Conservation (phyloP, 257 asterid species). For the Solanum virginianum region DNA sequence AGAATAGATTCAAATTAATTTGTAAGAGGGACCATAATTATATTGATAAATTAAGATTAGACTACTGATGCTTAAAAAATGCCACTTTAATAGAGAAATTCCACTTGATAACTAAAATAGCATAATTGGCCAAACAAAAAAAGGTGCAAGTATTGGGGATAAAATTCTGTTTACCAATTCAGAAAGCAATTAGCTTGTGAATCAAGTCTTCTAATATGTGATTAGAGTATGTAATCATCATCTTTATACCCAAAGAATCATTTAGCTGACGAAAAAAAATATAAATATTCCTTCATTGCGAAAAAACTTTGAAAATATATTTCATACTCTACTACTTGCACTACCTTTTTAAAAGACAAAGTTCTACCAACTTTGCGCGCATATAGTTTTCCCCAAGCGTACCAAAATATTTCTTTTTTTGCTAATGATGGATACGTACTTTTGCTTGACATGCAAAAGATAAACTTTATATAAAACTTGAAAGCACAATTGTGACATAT, state of each 20-base stretch:
- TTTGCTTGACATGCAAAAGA: not conserved
- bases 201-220: slow-evolving; percentile 1
- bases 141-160: not conserved
- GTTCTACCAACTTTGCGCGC: not conserved
- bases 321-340: not conserved
- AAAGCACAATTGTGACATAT: not conserved
- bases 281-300: not conserved
- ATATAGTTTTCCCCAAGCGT: not conserved
- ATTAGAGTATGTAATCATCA: slow-evolving; percentile 1
- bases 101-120: slow-evolving; percentile 4
- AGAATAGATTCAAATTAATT: slow-evolving; percentile 20
- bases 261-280: not conserved
- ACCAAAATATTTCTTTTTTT: not conserved
- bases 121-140: not conserved
- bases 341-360: not conserved
- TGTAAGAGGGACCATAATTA: slow-evolving; percentile 2
- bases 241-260: not conserved
- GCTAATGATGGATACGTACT: not conserved
- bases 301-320: not conserved
- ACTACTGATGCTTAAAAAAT: not conserved
- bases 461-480: not conserved
- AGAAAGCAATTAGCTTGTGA: not conserved
- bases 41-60: not conserved
- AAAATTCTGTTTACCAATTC: not conserved
- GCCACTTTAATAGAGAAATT: slow-evolving; percentile 4